Base-by-base conservation (phyloP, 345 rosid species). In the Litchi chinensis region DNA sequence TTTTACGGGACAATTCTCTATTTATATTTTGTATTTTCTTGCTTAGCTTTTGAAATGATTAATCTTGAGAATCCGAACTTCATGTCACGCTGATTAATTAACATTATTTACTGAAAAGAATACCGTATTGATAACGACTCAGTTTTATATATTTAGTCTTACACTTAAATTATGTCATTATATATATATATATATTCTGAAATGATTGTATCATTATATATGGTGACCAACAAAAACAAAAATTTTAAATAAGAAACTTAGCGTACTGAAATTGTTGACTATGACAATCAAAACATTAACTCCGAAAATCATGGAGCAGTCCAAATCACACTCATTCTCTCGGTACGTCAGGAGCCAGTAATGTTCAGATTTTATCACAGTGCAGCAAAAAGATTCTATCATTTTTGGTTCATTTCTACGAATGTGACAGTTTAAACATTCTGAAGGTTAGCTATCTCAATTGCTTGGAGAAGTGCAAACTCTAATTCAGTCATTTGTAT, bases 251-350 rank as follows among this genome's bases (percentile, higher is more conserved):
- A 41, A 44, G 41, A 16, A 46, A 44, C 70, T 44, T 75, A 18
- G 59, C 77, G 19, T 44, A 16, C 37, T 26, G 12, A 13, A 43
- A 11, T 64, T 44, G 24, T 3, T 75, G 78, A 75, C 43, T 75
- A 50, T n/a, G 70, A 48, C 63, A 7, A 46, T 46, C 13, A 18
- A 0, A 2, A 6, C 5, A 32, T 7, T 6, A 62, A 22, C 10
- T 22, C 12, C 41, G 43, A 16, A 54, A 43, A 62, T 60, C 59
- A 62, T 44, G 9, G 19, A 21, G 68, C 18, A 22, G 60, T 46
- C 69, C 48, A 64, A 44, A 26, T 64, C 69, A 43, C 32, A 46
- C 3, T 8, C 4, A 44, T 64, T 64, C 44, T 48, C 11, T 26
- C 8, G 46, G 46, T 46, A 28, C 9, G 59, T 4, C 16, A 22